A percentile compares a stretch with the other conserved stretches of the same genome.
Evolutionary conservation across 129 eudicot genomes (phyloP).

Genomic region (Arctium lappa): DNA sequence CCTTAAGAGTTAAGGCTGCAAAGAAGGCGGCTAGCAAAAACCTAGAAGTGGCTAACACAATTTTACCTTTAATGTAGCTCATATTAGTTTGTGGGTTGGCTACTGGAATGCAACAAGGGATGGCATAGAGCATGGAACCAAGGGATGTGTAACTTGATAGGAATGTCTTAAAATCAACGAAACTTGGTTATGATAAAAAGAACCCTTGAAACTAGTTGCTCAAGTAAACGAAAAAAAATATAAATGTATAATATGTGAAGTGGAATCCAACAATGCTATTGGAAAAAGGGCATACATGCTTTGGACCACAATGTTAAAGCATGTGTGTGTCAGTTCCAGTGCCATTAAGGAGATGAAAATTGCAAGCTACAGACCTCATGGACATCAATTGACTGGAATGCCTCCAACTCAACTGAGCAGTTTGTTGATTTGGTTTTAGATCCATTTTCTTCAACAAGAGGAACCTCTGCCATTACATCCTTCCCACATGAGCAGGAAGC

Average conservation of each 20-base stretch:
- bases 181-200: too few species aligned
- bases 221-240: not conserved
- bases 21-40: not conserved
- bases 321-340: not conserved
- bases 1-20: not conserved
- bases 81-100: too few species aligned
- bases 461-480: constrained; percentile 12
- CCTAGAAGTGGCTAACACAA: too few species aligned
- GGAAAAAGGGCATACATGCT: not conserved
- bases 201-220: not conserved
- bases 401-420: constrained; percentile 1
- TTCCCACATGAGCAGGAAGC: constrained; percentile 26
- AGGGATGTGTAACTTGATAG: too few species aligned
- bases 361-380: constrained; percentile 33
- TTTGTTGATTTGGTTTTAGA: not conserved
- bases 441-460: constrained; percentile 9
- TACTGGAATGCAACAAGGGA: too few species aligned
- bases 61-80: too few species aligned
- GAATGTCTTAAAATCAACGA: too few species aligned
- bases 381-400: constrained; percentile 9
- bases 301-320: not conserved
- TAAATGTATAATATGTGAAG: not conserved
- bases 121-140: too few species aligned
- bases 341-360: not conserved
- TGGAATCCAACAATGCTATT: not conserved